Evolutionary conservation across 805 yeast genomes (phyloP).

Genomic region (Saccharomyces paradoxus): DNA sequence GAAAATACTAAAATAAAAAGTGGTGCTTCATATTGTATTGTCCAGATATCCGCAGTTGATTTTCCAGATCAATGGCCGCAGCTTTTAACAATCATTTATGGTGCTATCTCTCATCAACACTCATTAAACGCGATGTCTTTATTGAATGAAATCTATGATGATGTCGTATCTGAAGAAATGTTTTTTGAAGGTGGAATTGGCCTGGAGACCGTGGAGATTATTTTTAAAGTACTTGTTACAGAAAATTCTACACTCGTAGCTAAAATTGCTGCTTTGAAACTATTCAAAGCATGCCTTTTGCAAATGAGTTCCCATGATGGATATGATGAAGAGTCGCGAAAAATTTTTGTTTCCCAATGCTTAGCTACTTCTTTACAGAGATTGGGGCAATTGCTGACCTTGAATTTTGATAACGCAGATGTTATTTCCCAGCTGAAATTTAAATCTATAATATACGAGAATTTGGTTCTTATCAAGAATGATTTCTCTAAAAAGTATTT

Average conservation of each 20-base stretch:
- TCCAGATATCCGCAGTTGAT: conserved; percentile 80
- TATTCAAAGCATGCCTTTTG: conserved; percentile 46
- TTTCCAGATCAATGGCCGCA: conserved; percentile 96
- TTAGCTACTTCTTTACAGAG: conserved; percentile 12
- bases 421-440: conserved; percentile 4
- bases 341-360: conserved; percentile 12
- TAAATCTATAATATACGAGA: conserved; percentile 17
- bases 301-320: conserved; percentile 37
- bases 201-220: conserved; percentile 41
- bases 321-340: conserved; percentile 12
- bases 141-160: conserved; percentile 73
- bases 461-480: conserved; percentile 14
- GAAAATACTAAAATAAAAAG: conserved; percentile 53
- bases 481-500: conserved; percentile 20
- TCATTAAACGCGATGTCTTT: conserved; percentile 49
- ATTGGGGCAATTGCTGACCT: conserved; percentile 7
- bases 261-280: conserved; percentile 40
- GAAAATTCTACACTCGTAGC: conserved; percentile 30
- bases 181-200: conserved; percentile 75
- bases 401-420: conserved; percentile 1
- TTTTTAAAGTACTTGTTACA: conserved; percentile 35
- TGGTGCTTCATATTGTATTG: conserved; percentile 64
- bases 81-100: conserved; percentile 43
- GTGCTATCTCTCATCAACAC: conserved; percentile 28
- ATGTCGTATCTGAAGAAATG: conserved; percentile 76